These are phyloP conservation scores for Phytophthora pini DNA, from an alignment of 352 stramenopile species.

Conservation along the genomic window DNA sequence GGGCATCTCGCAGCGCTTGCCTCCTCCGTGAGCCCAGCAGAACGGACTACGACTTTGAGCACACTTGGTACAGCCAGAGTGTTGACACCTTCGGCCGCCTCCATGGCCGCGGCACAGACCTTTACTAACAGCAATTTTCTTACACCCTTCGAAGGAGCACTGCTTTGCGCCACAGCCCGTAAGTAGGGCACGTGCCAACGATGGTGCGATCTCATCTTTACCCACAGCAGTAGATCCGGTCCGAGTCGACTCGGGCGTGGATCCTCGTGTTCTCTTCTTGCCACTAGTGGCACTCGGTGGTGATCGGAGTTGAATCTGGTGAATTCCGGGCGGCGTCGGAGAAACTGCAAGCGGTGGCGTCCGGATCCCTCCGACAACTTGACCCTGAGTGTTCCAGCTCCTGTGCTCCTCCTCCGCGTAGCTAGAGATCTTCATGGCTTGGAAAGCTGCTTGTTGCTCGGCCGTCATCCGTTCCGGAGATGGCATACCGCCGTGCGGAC, in stretches of 20 bases:
- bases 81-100: conserved; percentile 70
- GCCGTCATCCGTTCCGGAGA: conserved; percentile 33
- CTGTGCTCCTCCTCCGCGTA: conserved; percentile 33
- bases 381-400: conserved; percentile 18
- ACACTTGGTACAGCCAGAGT: conserved; percentile 69
- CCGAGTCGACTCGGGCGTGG: background rate
- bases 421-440: conserved; percentile 45
- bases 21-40: conserved; percentile 78
- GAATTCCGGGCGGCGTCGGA: conserved; percentile 3
- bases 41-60: conserved; percentile 79
- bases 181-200: conserved; percentile 45
- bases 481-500: conserved; percentile 25
- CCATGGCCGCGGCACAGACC: conserved; percentile 76
- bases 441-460: conserved; percentile 44
- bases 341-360: conserved; percentile 3
- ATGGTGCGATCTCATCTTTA: conserved; percentile 47
- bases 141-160: conserved; percentile 71
- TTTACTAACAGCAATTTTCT: conserved; percentile 80
- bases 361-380: conserved; percentile 13
- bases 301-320: conserved; percentile 28
- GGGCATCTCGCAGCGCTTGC: conserved; percentile 71
- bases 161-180: conserved; percentile 68
- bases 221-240: conserved; percentile 18
- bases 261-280: conserved; percentile 55
- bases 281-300: conserved; percentile 24